These are phyloP conservation scores for Flaveria brownii DNA, from an alignment of 129 eudicot genomes.

Conservation along the genomic window DNA sequence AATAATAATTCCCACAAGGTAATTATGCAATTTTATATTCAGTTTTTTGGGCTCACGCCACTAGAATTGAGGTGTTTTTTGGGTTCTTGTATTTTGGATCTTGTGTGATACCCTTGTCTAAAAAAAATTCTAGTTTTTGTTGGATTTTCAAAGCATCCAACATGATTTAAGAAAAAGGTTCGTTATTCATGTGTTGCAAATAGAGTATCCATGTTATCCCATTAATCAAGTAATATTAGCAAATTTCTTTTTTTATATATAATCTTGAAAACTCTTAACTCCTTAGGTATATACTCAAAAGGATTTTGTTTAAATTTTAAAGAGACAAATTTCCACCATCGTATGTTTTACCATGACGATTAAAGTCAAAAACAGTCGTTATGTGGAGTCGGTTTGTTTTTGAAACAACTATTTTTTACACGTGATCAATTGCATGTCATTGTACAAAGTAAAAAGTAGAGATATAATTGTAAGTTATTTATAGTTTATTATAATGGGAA, in stretches of 20 bases:
- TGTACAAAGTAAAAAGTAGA: too few relatives aligned
- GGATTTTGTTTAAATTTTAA: too few relatives aligned
- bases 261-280: neutral
- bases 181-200: neutral
- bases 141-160: neutral
- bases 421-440: too few relatives aligned
- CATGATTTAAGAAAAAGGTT: slow-evolving; percentile 2
- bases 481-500: too few relatives aligned
- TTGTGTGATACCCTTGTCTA: slow-evolving; percentile 23
- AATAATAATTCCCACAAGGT: slow-evolving; percentile 19
- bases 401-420: too few relatives aligned
- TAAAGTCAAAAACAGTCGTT: too few relatives aligned
- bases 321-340: too few relatives aligned
- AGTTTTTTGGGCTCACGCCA: slow-evolving; percentile 13
- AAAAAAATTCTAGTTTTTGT: neutral
- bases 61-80: slow-evolving; percentile 32
- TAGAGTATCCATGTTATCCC: neutral
- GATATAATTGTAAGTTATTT: too few relatives aligned
- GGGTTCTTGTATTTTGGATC: slow-evolving; percentile 35
- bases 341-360: too few relatives aligned
- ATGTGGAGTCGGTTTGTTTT: too few relatives aligned
- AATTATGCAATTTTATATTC: slow-evolving; percentile 19
- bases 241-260: too few relatives aligned
- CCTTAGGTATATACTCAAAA: too few relatives aligned
- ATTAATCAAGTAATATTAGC: neutral